phyloP scores from a whole-genome alignment of 2,329 filamentous ascomycete genomes.

The Diaporthe citriasiana region DNA sequence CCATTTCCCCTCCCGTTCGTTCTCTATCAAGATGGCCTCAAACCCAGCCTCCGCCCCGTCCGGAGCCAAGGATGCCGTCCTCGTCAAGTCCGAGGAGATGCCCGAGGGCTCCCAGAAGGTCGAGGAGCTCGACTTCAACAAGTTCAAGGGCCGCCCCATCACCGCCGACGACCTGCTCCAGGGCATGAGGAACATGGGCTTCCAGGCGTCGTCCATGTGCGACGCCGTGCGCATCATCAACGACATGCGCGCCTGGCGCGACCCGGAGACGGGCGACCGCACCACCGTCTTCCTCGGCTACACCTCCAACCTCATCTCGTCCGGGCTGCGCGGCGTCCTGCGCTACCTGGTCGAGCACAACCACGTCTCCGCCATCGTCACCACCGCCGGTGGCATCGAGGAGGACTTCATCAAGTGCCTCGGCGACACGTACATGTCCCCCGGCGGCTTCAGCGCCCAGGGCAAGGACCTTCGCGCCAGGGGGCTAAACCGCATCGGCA shows the following conservation, averaged over 20 bases:
- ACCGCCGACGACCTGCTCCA: constrained; percentile 88
- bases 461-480: constrained; percentile 85
- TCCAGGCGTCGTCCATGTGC: constrained; percentile 77
- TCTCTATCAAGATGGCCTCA: constrained; percentile 49
- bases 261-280: constrained; percentile 81
- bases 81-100: constrained; percentile 86
- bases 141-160: constrained; percentile 79
- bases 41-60: constrained; percentile 64
- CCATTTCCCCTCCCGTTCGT: not conserved
- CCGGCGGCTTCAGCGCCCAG: constrained; percentile 76
- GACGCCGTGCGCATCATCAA: constrained; percentile 95
- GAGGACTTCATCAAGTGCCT: constrained; percentile 99
- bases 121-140: constrained; percentile 92
- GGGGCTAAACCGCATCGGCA: constrained; percentile 96
- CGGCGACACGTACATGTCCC: constrained; percentile 89
- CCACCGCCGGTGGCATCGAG: constrained; percentile 94
- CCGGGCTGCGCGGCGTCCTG: constrained; percentile 89
- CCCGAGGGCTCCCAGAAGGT: constrained; percentile 85
- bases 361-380: constrained; percentile 93
- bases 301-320: constrained; percentile 97
- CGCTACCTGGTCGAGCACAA: constrained; percentile 94
- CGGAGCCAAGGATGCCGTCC: constrained; percentile 82
- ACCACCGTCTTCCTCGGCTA: constrained; percentile 98
- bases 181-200: constrained; percentile 89
- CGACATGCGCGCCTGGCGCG: constrained; percentile 88